A percentile compares a stretch with the other conserved stretches of the same genome.
These are phyloP conservation scores for Striga hermonthica DNA, from an alignment of 305 asterid genomes.

Conservation along the genomic window DNA sequence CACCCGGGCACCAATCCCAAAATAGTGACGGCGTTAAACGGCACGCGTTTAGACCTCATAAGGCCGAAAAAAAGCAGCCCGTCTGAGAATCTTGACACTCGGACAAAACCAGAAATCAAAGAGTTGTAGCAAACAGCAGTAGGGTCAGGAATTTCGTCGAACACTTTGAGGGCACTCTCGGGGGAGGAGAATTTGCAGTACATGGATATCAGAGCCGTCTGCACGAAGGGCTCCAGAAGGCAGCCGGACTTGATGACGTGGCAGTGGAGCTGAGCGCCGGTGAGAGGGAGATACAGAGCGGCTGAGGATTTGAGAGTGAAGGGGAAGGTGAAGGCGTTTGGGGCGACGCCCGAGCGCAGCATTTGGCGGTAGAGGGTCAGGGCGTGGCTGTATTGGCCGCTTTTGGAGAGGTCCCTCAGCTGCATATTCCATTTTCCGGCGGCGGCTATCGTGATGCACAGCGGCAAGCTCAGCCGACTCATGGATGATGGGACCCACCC, in stretches of 20 bases:
- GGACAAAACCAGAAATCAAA: constrained; percentile 67
- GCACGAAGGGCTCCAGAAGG: constrained; percentile 73
- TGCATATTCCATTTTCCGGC: constrained; percentile 62
- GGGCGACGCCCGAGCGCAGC: constrained; percentile 62
- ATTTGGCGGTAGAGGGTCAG: constrained; percentile 59
- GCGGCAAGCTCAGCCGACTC: constrained; percentile 32
- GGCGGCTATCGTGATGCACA: constrained; percentile 25
- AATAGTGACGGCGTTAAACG: constrained; percentile 47
- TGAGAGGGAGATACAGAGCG: constrained; percentile 44
- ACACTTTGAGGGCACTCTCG: constrained; percentile 51
- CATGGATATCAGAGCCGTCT: constrained; percentile 61
- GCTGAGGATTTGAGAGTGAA: constrained; percentile 75
- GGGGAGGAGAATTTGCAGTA: constrained; percentile 43
- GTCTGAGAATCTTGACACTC: constrained; percentile 31
- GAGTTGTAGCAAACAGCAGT: constrained; percentile 74
- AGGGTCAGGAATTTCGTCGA: constrained; percentile 64
- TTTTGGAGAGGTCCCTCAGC: constrained; percentile 59
- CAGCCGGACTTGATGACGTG: constrained; percentile 74
- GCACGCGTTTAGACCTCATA: constrained; percentile 53
- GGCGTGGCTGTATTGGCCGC: constrained; percentile 55
- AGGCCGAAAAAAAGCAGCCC: constrained; percentile 46
- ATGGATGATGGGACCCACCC: constrained; percentile 12
- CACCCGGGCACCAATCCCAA: constrained; percentile 81
- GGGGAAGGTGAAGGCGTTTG: constrained; percentile 85
- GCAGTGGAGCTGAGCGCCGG: constrained; percentile 63